Evolutionary conservation across 2,329 filamentous ascomycete genomes (phyloP).

Genomic region (Mariannaea elegans): DNA sequence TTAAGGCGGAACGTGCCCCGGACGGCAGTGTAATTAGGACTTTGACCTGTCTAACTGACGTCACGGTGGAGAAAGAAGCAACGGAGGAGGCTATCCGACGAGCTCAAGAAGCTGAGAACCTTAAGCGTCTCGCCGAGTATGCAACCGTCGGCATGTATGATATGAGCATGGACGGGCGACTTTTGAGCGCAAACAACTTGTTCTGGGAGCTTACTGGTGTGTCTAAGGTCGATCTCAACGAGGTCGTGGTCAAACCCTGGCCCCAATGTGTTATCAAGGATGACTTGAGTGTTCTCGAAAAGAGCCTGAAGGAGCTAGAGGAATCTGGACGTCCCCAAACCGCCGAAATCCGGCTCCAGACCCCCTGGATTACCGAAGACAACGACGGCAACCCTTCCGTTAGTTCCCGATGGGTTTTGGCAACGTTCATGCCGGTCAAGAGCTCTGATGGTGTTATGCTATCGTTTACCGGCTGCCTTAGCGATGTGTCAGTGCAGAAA

Average conservation of each 20-base stretch:
- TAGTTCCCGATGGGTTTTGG: conserved; percentile 58
- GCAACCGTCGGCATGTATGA: conserved; percentile 65
- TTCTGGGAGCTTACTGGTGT: conserved; percentile 63
- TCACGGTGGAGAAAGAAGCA: conserved; percentile 59
- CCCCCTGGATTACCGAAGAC: conserved; percentile 57
- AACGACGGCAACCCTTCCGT: conserved; percentile 52
- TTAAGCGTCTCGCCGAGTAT: conserved; percentile 63
- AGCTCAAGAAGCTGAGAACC: conserved; percentile 61
- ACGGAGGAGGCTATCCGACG: conserved; percentile 58
- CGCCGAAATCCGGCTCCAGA: conserved; percentile 59
- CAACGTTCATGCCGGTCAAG: conserved; percentile 60
- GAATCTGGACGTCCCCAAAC: conserved; percentile 54
- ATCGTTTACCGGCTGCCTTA: conserved; percentile 58
- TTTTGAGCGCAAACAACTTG: conserved; percentile 61
- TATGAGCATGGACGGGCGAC: conserved; percentile 58
- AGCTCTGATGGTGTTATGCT: conserved; percentile 56
- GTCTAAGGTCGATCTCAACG: conserved; percentile 52
- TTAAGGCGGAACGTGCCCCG: conserved; percentile 55
- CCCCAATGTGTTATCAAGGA: conserved; percentile 55
- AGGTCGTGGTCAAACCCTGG: conserved; percentile 54
- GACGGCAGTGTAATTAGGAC: conserved; percentile 56
- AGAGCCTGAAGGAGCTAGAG: conserved; percentile 51
- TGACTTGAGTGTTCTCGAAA: conserved; percentile 51
- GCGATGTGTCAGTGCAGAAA: conserved; percentile 59
- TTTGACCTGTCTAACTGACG: conserved; percentile 60